Evolutionary conservation across 2,329 filamentous ascomycete species (phyloP).

Genomic region (Metarhizium anisopliae): DNA sequence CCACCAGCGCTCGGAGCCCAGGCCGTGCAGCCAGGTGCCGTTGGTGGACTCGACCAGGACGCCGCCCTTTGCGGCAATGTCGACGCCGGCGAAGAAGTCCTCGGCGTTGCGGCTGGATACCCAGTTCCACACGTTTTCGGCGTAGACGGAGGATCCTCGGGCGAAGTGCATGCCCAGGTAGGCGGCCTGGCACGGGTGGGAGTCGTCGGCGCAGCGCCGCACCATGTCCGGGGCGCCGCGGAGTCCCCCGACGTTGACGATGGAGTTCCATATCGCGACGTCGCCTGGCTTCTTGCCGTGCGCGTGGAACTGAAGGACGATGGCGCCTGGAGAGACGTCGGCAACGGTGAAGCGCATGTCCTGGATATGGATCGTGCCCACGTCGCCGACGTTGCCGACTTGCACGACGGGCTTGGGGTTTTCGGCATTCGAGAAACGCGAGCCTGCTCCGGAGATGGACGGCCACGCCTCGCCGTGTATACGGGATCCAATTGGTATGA

Average conservation of each 20-base stretch:
- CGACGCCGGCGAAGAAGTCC: conserved; percentile 26
- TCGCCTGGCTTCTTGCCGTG: conserved; percentile 34
- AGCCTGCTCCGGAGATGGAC: not conserved
- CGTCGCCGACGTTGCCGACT: conserved; percentile 40
- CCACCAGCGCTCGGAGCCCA: conserved; percentile 39
- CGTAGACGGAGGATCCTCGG: conserved; percentile 12
- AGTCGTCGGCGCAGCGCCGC: conserved; percentile 20
- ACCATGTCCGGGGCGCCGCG: conserved; percentile 23
- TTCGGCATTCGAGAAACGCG: not conserved
- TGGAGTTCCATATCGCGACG: conserved; percentile 40
- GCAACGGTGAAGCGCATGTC: conserved; percentile 44
- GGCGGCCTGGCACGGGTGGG: conserved; percentile 34
- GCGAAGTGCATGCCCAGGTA: conserved; percentile 41
- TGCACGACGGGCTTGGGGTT: not conserved
- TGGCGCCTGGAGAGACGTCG: conserved; percentile 31
- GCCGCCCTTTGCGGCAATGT: conserved; percentile 33
- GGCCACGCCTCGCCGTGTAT: not conserved
- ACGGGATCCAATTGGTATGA: not conserved
- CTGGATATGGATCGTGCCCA: conserved; percentile 38
- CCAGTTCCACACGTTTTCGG: conserved; percentile 10
- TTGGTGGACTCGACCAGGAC: conserved; percentile 34
- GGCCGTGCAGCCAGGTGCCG: conserved; percentile 43
- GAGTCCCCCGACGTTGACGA: conserved; percentile 37
- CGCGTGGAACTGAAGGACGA: conserved; percentile 28
- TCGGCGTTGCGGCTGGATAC: conserved; percentile 30